Percentiles rank a stretch among this genome's conserved stretches.
These are phyloP conservation scores for Emergomyces pasteurianus DNA, from an alignment of 2,329 filamentous ascomycete genomes.

Conservation along the genomic window DNA sequence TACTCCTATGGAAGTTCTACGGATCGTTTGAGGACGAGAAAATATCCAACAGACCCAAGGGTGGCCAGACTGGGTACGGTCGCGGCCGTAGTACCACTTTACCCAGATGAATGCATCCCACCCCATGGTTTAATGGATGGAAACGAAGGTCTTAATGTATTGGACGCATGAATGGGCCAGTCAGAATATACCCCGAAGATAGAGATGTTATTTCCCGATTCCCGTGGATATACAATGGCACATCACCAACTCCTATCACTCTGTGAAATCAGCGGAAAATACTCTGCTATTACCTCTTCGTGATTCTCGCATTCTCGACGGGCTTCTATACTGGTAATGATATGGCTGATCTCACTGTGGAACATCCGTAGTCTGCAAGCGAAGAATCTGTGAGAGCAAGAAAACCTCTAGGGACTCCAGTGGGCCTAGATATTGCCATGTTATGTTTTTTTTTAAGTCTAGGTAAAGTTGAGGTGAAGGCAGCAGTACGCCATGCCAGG, in stretches of 20 bases:
- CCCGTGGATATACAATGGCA: neutral
- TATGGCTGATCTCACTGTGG: neutral
- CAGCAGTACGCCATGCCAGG: too few species aligned
- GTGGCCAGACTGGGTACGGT: neutral
- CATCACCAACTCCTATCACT: neutral
- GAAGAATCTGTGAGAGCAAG: too few species aligned
- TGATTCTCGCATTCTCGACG: neutral
- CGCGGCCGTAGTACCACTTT: neutral
- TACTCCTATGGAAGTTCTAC: neutral
- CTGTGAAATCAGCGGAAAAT: neutral
- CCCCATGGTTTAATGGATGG: neutral
- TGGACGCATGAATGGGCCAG: neutral
- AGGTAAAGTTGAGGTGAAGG: too few species aligned
- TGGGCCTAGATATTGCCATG: too few species aligned
- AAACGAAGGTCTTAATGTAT: neutral
- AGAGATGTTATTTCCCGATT: neutral
- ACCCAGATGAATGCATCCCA: neutral
- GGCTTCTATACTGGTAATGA: neutral
- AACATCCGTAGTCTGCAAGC: too few species aligned
- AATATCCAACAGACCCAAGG: neutral
- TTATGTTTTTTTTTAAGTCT: too few species aligned
- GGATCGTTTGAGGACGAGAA: neutral
- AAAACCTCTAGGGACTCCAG: too few species aligned
- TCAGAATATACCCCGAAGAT: neutral
- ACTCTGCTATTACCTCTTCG: neutral